Evolutionary conservation across 805 yeast species (phyloP).

Genomic region (Kazachstania africana): DNA sequence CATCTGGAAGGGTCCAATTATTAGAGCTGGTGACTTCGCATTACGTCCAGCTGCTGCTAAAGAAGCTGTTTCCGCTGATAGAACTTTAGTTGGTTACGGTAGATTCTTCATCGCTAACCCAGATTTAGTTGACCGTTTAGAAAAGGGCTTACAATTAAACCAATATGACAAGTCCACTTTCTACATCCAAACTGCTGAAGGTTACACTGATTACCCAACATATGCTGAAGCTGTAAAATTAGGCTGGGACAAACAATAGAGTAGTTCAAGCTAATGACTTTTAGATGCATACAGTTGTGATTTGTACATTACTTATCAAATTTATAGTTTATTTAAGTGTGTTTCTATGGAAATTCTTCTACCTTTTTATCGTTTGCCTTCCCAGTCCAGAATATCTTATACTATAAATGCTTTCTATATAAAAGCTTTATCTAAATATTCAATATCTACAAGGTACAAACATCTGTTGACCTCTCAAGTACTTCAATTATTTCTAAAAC

Average conservation of each 20-base stretch:
- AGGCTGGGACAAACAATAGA: not conserved
- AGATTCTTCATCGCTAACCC: constrained; percentile 43
- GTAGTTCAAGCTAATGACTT: no score
- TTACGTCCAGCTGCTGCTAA: constrained; percentile 15
- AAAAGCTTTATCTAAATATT: no score
- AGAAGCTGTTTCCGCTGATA: constrained; percentile 26
- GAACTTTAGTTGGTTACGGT: constrained; percentile 35
- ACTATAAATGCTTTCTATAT: no score
- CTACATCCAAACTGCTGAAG: constrained; percentile 28
- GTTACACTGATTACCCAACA: constrained; percentile 33
- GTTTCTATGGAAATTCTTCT: no score
- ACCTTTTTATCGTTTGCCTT: no score
- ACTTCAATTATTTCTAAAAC: no score
- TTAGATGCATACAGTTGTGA: no score
- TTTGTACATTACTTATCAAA: no score
- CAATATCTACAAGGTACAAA: no score
- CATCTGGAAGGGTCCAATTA: constrained; percentile 33
- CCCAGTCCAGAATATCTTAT: no score
- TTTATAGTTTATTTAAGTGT: no score
- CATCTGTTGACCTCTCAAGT: no score
- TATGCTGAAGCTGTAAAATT: constrained; percentile 14
- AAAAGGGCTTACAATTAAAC: constrained; percentile 28
- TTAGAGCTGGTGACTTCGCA: constrained; percentile 29
- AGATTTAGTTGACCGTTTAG: constrained; percentile 34
- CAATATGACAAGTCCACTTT: constrained; percentile 37